Conservation (phyloP, 352 stramenopile genomes). For the Globisporangium takayamanum region DNA sequence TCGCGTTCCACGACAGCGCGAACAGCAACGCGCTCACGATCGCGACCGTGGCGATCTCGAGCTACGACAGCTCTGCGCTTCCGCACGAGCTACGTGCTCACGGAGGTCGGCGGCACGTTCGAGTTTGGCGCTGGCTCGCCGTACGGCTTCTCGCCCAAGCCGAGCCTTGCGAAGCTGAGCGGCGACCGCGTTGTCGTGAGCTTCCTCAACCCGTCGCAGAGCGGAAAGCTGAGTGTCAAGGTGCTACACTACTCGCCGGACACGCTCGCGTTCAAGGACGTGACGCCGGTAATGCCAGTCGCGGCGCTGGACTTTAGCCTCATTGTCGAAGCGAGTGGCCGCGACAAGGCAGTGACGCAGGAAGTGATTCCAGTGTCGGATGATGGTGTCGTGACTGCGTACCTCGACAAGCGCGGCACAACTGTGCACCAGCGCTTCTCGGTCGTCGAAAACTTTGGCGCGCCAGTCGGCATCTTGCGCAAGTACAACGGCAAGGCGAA, state of each 20-base stretch:
- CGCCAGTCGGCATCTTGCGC: constrained; percentile 40
- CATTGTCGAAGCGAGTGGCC: constrained; percentile 2
- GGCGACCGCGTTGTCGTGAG: constrained; percentile 50
- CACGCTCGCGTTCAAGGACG: constrained; percentile 35
- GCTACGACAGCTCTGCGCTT: constrained; percentile 27
- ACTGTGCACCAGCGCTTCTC: constrained; percentile 33
- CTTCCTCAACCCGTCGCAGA: constrained; percentile 51
- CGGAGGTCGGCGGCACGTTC: constrained; percentile 33
- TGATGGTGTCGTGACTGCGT: constrained; percentile 40
- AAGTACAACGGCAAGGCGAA: constrained; percentile 23
- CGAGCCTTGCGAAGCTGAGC: constrained; percentile 30
- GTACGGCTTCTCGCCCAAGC: constrained; percentile 36
- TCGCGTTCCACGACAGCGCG: constrained; percentile 46
- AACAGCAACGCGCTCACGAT: constrained; percentile 59
- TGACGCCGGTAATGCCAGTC: constrained; percentile 44
- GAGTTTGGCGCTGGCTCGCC: constrained; percentile 22
- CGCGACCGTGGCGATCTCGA: constrained; percentile 23
- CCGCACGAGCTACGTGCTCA: constrained; percentile 37
- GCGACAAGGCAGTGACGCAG: constrained; percentile 25
- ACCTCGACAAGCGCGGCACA: constrained; percentile 32
- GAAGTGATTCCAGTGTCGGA: constrained; percentile 33
- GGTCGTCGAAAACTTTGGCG: constrained; percentile 37
- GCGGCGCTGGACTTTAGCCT: constrained; percentile 28
- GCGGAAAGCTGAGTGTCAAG: constrained; percentile 37
- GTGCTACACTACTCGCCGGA: constrained; percentile 38